Conservation (phyloP, 163 green algal genomes). For the Scenedesmus sp. region DNA sequence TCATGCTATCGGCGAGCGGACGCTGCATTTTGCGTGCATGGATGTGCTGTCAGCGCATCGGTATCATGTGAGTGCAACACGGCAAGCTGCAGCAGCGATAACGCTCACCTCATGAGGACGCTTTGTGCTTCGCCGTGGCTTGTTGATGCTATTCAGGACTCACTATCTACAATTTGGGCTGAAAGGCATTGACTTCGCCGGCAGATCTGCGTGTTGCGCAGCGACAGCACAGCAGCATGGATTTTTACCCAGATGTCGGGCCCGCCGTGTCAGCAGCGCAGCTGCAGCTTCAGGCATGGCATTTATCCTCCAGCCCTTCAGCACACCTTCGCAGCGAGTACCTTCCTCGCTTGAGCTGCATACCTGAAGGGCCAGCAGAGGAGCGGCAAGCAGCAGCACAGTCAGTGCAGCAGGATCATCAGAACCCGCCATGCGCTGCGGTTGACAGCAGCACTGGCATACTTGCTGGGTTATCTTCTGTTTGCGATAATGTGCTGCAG, state of each 20-base stretch:
- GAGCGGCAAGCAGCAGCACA: neutral
- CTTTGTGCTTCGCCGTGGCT: neutral
- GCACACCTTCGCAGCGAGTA: neutral
- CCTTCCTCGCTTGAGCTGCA: slow-evolving; percentile 24
- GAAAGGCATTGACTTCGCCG: neutral
- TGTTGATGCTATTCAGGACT: neutral
- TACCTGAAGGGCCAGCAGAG: slow-evolving; percentile 31
- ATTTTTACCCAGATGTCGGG: slow-evolving; percentile 22
- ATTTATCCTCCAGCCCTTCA: neutral
- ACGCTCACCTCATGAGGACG: neutral
- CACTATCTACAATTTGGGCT: neutral
- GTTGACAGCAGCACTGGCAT: neutral
- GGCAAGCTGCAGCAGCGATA: neutral
- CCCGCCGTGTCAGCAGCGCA: slow-evolving; percentile 1
- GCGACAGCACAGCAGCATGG: slow-evolving; percentile 11
- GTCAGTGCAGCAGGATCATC: neutral
- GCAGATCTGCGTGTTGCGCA: neutral
- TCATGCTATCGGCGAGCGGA: neutral
- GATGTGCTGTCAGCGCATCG: neutral
- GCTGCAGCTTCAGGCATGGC: slow-evolving; percentile 7
- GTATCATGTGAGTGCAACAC: neutral
- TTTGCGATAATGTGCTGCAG: neutral
- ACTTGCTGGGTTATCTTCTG: neutral
- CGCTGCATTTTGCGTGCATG: neutral
- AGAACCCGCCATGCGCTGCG: neutral